A percentile compares a stretch with the other conserved stretches of the same genome.
Conservation (phyloP, 2,329 filamentous ascomycete species). For the Sporothrix protearum region DNA sequence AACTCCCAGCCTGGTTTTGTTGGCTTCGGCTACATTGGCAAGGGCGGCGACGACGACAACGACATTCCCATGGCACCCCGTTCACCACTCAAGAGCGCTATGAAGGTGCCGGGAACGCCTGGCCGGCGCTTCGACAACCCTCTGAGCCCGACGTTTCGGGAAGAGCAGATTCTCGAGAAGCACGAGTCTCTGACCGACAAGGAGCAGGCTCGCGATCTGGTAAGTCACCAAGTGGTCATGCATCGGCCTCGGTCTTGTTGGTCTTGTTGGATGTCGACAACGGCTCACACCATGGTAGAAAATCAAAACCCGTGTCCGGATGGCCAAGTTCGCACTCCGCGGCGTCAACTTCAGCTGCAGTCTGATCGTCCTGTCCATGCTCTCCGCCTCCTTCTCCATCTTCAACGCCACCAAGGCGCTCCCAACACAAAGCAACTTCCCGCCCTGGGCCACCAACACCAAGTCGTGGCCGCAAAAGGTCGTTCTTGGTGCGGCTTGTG, state of each 20-base stretch:
- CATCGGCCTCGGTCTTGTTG: too few relatives aligned
- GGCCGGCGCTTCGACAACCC: constrained; percentile 70
- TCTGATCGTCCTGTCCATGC: constrained; percentile 87
- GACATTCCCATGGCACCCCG: constrained; percentile 65
- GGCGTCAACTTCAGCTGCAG: constrained; percentile 96
- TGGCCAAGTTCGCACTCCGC: constrained; percentile 93
- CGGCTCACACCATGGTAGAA: constrained; percentile 53
- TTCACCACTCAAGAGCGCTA: constrained; percentile 82
- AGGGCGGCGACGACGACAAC: constrained; percentile 51
- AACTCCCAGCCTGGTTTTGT: constrained; percentile 74
- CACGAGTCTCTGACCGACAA: constrained; percentile 76
- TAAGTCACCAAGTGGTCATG: too few relatives aligned
- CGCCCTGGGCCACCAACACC: constrained; percentile 77
- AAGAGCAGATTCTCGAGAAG: constrained; percentile 85
- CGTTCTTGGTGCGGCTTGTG: constrained; percentile 70
- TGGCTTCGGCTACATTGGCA: constrained; percentile 85
- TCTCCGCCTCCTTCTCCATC: constrained; percentile 82
- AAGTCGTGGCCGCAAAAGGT: constrained; percentile 86
- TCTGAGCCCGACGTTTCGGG: constrained; percentile 83
- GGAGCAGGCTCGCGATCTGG: constrained; percentile 81
- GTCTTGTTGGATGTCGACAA: neutral
- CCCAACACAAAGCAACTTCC: constrained; percentile 72
- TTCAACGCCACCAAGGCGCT: constrained; percentile 83
- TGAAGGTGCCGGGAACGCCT: constrained; percentile 82
- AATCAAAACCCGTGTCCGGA: constrained; percentile 83